These are phyloP conservation scores for Solanum gandarillasii DNA, from an alignment of 257 asterid species.

Conservation along the genomic window DNA sequence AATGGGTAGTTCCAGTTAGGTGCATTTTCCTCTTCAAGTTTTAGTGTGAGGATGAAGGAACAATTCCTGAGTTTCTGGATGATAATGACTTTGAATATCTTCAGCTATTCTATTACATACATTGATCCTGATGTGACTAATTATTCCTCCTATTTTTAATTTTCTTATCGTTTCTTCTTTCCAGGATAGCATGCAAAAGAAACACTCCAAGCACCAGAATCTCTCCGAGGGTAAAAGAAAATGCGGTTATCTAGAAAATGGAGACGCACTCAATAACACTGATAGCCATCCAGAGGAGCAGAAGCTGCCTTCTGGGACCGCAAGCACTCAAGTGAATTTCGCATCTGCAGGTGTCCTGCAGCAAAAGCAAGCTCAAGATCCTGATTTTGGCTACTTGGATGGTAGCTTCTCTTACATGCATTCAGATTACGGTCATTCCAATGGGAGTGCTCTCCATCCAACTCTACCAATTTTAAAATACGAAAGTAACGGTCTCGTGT, in stretches of 20 bases:
- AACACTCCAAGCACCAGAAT: slow-evolving; percentile 35
- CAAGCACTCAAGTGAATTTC: slow-evolving; percentile 20
- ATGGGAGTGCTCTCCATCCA: slow-evolving; percentile 23
- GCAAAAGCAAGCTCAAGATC: slow-evolving; percentile 17
- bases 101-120: background rate
- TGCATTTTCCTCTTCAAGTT: background rate
- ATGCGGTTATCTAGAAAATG: slow-evolving; percentile 21
- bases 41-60: background rate
- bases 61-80: background rate
- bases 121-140: background rate
- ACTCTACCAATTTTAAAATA: slow-evolving; percentile 33
- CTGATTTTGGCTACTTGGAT: slow-evolving; percentile 32
- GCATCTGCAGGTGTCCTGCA: slow-evolving; percentile 21
- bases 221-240: slow-evolving; percentile 30
- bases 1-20: background rate
- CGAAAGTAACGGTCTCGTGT: slow-evolving; percentile 30
- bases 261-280: slow-evolving; percentile 16
- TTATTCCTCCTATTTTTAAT: background rate
- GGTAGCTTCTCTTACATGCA: slow-evolving; percentile 23
- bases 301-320: slow-evolving; percentile 23
- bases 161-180: slow-evolving; percentile 4
- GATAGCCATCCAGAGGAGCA: slow-evolving; percentile 23
- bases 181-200: slow-evolving; percentile 36
- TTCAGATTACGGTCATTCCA: slow-evolving; percentile 37
- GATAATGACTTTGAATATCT: background rate